Percentiles rank a stretch among this genome's conserved stretches.
These are phyloP conservation scores for Phylloporus rhodoxanthus DNA, from an alignment of 768 basidiomycete species.

Conservation along the genomic window DNA sequence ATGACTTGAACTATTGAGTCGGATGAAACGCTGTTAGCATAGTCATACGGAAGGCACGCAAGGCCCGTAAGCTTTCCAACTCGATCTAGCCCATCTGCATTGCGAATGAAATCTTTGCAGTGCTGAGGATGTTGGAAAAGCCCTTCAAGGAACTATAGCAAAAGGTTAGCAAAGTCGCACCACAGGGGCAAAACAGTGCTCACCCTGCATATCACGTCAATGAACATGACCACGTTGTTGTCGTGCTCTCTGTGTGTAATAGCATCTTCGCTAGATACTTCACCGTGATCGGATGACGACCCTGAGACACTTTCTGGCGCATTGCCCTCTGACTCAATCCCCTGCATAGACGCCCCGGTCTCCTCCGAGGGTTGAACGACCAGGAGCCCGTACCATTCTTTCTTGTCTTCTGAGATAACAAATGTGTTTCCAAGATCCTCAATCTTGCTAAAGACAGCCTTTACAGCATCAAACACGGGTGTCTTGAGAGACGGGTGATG, in stretches of 20 bases:
- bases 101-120: slow-evolving; percentile 81
- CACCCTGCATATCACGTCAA: slow-evolving; percentile 76
- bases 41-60: slow-evolving; percentile 86
- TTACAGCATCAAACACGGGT: slow-evolving; percentile 72
- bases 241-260: slow-evolving; percentile 53
- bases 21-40: slow-evolving; percentile 76
- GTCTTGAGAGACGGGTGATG: slow-evolving; percentile 88
- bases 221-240: slow-evolving; percentile 69
- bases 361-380: slow-evolving; percentile 21
- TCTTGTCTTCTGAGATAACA: slow-evolving; percentile 48
- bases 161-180: not conserved
- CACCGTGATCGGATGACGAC: slow-evolving; percentile 13
- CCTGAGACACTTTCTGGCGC: slow-evolving; percentile 18
- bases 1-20: slow-evolving; percentile 86
- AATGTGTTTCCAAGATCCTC: slow-evolving; percentile 67
- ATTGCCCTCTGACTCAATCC: slow-evolving; percentile 25
- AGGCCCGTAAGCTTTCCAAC: slow-evolving; percentile 74
- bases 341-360: slow-evolving; percentile 47
- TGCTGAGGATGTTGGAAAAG: slow-evolving; percentile 89
- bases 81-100: slow-evolving; percentile 64
- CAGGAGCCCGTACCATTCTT: slow-evolving; percentile 61
- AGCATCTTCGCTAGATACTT: slow-evolving; percentile 29
- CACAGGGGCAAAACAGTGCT: slow-evolving; percentile 20
- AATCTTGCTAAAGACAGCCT: slow-evolving; percentile 62
- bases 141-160: slow-evolving; percentile 78